Percentiles rank a stretch among this genome's conserved stretches.
phyloP scores from a whole-genome alignment of 352 stramenopile species.

The Phytopythium helicoides region DNA sequence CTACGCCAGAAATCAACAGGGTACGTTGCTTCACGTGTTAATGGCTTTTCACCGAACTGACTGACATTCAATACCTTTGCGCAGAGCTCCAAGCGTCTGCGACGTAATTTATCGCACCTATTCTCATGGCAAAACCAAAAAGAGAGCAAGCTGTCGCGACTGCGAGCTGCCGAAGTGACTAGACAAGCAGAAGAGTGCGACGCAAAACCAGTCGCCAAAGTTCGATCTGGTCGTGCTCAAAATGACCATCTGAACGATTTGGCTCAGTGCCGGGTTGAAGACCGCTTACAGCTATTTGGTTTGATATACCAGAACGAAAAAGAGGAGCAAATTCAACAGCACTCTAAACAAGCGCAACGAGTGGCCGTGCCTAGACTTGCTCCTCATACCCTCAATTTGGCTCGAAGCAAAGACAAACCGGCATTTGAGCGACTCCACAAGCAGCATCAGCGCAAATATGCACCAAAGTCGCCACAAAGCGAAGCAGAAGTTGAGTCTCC shows the following conservation, averaged over 20 bases:
- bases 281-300: constrained; percentile 62
- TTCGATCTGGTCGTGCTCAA: constrained; percentile 31
- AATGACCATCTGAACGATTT: constrained; percentile 42
- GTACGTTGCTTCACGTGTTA: constrained; percentile 17
- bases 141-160: constrained; percentile 41
- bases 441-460: constrained; percentile 22
- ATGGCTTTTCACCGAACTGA: background rate
- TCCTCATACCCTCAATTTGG: constrained; percentile 50
- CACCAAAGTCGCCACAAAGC: background rate
- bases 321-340: constrained; percentile 35
- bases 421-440: constrained; percentile 57
- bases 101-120: constrained; percentile 56
- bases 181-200: constrained; percentile 27
- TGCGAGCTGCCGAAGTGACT: constrained; percentile 33
- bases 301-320: constrained; percentile 72
- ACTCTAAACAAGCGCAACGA: constrained; percentile 9
- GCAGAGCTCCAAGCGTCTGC: constrained; percentile 62
- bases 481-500: too few relatives aligned
- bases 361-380: constrained; percentile 33
- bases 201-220: constrained; percentile 30
- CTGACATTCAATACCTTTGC: background rate
- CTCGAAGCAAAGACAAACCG: constrained; percentile 16
- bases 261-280: constrained; percentile 60
- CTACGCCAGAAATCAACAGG: constrained; percentile 52
- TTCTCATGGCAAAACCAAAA: constrained; percentile 63